Evolutionary conservation across 768 basidiomycete genomes (phyloP).

Genomic region (Termitomyces sp.): DNA sequence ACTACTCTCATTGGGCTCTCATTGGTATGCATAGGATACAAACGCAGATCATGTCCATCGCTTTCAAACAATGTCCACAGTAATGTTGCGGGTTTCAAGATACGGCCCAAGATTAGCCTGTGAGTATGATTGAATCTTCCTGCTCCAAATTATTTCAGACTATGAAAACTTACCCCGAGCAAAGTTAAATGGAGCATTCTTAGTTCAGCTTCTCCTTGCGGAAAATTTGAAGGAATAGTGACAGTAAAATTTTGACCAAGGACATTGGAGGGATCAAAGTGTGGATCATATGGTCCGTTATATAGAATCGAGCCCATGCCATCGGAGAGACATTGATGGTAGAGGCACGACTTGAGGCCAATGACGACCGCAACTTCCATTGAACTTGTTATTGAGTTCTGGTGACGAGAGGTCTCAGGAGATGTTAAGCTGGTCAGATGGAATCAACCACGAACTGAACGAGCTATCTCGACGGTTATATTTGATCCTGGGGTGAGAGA

Average conservation of each 20-base stretch:
- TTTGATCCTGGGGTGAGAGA: constrained; percentile 29
- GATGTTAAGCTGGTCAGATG: not conserved
- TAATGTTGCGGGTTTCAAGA: constrained; percentile 27
- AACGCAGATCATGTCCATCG: too few relatives aligned
- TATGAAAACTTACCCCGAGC: constrained; percentile 29
- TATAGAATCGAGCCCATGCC: constrained; percentile 40
- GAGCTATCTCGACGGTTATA: constrained; percentile 40
- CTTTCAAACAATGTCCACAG: constrained; percentile 8
- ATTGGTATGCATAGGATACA: too few relatives aligned
- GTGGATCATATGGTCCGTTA: constrained; percentile 38
- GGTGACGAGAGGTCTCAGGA: not conserved
- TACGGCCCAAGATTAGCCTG: constrained; percentile 28
- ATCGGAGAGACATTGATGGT: constrained; percentile 17
- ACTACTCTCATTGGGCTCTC: too few relatives aligned
- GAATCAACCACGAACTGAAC: constrained; percentile 32
- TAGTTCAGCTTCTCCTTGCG: constrained; percentile 28
- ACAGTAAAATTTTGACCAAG: constrained; percentile 36
- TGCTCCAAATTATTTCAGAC: not conserved
- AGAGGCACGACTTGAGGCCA: constrained; percentile 31
- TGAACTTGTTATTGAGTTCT: constrained; percentile 32
- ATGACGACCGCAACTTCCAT: constrained; percentile 44
- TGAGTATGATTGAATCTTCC: not conserved
- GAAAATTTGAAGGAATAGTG: constrained; percentile 24
- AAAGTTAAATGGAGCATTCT: constrained; percentile 31
- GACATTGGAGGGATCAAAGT: constrained; percentile 25